Evolutionary conservation across 495 filamentous ascomycete species (phyloP), one percentile per base, ranked within the genome.

Genomic region (Penicillium manginii): DNA sequence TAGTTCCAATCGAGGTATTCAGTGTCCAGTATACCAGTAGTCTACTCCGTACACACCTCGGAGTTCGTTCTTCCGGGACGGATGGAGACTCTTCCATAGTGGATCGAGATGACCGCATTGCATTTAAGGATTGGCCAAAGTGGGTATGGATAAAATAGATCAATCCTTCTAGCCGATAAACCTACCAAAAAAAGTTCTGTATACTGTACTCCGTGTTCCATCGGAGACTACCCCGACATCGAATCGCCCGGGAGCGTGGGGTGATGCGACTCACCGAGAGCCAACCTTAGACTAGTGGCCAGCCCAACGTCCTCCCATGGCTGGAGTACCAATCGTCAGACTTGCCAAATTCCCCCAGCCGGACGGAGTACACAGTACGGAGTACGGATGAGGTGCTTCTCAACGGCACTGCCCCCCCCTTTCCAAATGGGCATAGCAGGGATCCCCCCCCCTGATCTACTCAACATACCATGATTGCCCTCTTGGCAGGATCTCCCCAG

Each of bases 401-500:
- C 23, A 23, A 9, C 35, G 12, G 35, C 35, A 37, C 35, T n/a
- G 35, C 35, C 35, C 35, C 35, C 14, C 26, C 26, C 26, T 29
- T 29, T 29, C 26, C 26, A 8, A 1, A 29, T 29, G 6, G 11
- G 35, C 35, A 37, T 11, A 37, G 35, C 26, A n/a, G 35, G 40
- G n/a, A 45, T 45, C 40, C 5, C 40, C 17, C 15, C 15, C 26
- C 48, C 23, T 33, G n/a, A 50, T 50, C 26, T 15, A 26, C 26
- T 50, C 48, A 21, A 50, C 23, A 31, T 50, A 50, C 31, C 40
- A 53, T 45, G 48, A 58, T 46, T 49, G 55, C 32, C 55, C 26
- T 48, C 55, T 59, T 59, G 56, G 56, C 21, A 17, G 26, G 56
- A 59, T 59, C 56, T 59, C 56, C 56, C 56, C 49, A 53, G 56